These are phyloP conservation scores for Erodium texanum DNA, from an alignment of 441 rosid species.

Conservation along the genomic window DNA sequence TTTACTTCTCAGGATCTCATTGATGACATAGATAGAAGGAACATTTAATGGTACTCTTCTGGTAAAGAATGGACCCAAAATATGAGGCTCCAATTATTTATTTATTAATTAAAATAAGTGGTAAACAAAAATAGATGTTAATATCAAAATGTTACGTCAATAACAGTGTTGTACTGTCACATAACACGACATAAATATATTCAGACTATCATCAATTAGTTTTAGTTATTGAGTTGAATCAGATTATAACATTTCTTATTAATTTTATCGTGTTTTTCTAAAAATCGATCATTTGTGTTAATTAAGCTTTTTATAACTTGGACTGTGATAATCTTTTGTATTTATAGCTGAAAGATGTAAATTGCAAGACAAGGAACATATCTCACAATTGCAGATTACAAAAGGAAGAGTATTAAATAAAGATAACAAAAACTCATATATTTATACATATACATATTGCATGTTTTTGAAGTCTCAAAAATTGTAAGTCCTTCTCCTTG, in stretches of 20 bases:
- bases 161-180: no score
- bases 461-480: constrained; percentile 20
- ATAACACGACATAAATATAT: no score
- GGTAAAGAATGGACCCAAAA: constrained; percentile 1
- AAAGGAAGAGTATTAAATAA: background rate
- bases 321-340: background rate
- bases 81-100: background rate
- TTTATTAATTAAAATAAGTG: background rate
- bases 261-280: no score
- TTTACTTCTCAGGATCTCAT: background rate
- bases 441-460: no score
- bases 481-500: constrained; percentile 39
- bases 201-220: no score
- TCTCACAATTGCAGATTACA: background rate
- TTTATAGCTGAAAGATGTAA: background rate
- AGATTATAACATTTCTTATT: no score
- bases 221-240: no score
- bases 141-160: background rate
- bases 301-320: background rate
- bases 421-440: background rate
- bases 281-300: no score
- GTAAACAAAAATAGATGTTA: background rate
- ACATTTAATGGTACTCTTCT: background rate
- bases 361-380: background rate
- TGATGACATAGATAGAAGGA: background rate